Conservation (phyloP, 1,284 basidiomycete species). For the Apiotrichum siamense region DNA sequence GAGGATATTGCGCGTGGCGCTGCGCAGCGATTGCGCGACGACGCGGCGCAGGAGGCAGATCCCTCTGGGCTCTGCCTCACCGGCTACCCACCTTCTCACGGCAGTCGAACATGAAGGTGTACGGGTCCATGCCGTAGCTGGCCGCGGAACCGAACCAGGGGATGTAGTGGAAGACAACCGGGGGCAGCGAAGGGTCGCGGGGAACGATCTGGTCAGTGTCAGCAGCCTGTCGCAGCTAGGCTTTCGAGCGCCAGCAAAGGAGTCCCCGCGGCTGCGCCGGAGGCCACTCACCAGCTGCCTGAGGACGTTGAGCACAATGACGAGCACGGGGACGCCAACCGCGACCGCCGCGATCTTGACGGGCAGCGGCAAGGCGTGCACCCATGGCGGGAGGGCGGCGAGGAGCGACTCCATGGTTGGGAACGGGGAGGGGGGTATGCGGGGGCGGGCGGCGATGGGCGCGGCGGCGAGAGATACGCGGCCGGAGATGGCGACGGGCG, state of each 20-base stretch:
- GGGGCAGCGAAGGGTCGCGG: constrained; percentile 57
- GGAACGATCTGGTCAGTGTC: constrained; percentile 54
- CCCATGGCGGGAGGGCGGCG: constrained; percentile 52
- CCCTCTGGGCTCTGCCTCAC: too few relatives aligned
- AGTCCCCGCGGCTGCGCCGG: too few relatives aligned
- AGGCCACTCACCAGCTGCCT: constrained; percentile 59
- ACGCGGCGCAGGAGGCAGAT: too few relatives aligned
- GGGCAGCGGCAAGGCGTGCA: constrained; percentile 8
- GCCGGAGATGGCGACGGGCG: background rate
- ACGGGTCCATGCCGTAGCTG: constrained; percentile 72
- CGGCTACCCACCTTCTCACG: constrained; percentile 67
- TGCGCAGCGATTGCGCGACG: background rate
- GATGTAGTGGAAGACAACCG: constrained; percentile 70
- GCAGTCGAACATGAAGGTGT: constrained; percentile 66
- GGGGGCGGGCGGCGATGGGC: background rate
- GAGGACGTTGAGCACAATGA: constrained; percentile 57
- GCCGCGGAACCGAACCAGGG: constrained; percentile 70
- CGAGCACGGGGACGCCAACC: constrained; percentile 37
- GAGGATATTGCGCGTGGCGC: too few relatives aligned
- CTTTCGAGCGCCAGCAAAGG: too few relatives aligned
- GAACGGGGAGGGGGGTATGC: background rate
- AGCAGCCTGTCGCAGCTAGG: too few relatives aligned
- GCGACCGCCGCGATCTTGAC: constrained; percentile 32
- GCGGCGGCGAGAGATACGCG: background rate
- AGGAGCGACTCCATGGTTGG: constrained; percentile 33